Evolutionary conservation across 805 yeast species (phyloP).

Genomic region (Ogataea thermomethanolica): DNA sequence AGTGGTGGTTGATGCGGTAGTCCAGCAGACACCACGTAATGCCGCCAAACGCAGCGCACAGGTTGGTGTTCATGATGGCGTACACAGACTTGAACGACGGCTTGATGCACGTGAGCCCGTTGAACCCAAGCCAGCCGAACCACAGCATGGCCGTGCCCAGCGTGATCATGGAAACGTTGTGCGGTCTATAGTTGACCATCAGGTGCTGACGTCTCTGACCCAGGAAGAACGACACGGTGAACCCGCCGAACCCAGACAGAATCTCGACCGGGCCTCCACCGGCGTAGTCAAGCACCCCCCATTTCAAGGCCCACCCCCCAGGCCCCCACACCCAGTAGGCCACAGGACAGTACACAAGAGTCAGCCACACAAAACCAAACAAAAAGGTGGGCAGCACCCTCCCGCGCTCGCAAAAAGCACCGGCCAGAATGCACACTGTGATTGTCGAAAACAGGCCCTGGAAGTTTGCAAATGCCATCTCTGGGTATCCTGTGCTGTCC

Average conservation of each 20-base stretch:
- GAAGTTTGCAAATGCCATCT: constrained; percentile 77
- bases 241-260: constrained; percentile 85
- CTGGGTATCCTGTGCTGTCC: constrained; percentile 55
- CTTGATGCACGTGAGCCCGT: constrained; percentile 82
- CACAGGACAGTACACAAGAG: constrained; percentile 90
- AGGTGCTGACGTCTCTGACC: constrained; percentile 76
- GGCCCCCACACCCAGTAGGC: constrained; percentile 94
- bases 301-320: constrained; percentile 88
- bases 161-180: constrained; percentile 87
- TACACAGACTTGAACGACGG: constrained; percentile 83
- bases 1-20: constrained; percentile 80
- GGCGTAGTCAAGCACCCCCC: constrained; percentile 94
- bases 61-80: constrained; percentile 87
- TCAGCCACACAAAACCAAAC: constrained; percentile 82
- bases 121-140: constrained; percentile 96
- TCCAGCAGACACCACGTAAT: constrained; percentile 89
- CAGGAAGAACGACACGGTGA: constrained; percentile 75
- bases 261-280: constrained; percentile 99
- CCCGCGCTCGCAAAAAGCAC: constrained; percentile 93
- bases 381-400: constrained; percentile 80
- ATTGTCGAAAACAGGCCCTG: constrained; percentile 91
- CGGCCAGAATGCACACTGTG: constrained; percentile 88
- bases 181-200: constrained; percentile 88
- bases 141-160: constrained; percentile 84
- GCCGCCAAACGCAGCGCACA: constrained; percentile 88